These are phyloP conservation scores for Cystobasidium ongulense DNA, from an alignment of 768 basidiomycete species.

Conservation along the genomic window DNA sequence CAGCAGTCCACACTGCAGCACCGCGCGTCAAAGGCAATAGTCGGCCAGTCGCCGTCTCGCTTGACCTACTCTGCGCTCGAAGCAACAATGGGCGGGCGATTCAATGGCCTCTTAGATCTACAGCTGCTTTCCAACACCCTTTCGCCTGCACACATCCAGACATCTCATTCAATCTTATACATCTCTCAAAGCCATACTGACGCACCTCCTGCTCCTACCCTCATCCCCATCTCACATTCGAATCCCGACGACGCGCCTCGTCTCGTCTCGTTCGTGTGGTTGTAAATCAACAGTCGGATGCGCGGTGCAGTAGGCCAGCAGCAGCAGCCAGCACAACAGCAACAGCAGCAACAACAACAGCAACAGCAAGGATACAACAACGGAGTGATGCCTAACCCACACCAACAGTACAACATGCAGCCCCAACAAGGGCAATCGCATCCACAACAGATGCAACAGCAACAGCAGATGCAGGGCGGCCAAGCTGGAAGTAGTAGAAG, in stretches of 20 bases:
- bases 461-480: slow-evolving; percentile 24
- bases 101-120: no score
- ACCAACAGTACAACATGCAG: neutral
- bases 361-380: slow-evolving; percentile 2
- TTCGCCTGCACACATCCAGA: no score
- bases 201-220: no score
- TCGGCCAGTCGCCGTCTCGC: neutral
- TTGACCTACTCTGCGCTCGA: neutral
- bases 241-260: neutral
- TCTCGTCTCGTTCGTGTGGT: no score
- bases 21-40: no score
- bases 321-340: neutral
- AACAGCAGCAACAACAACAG: neutral
- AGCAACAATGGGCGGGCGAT: neutral
- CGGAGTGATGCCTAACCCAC: slow-evolving; percentile 3
- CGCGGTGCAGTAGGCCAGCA: neutral
- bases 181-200: no score
- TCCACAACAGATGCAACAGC: slow-evolving; percentile 29
- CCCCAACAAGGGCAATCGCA: neutral
- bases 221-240: neutral
- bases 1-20: no score
- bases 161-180: no score
- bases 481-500: slow-evolving; percentile 6
- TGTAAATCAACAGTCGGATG: neutral
- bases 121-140: no score